These are phyloP conservation scores for Chaetomium olivaceum DNA, from an alignment of 2,329 filamentous ascomycete species.

Conservation along the genomic window DNA sequence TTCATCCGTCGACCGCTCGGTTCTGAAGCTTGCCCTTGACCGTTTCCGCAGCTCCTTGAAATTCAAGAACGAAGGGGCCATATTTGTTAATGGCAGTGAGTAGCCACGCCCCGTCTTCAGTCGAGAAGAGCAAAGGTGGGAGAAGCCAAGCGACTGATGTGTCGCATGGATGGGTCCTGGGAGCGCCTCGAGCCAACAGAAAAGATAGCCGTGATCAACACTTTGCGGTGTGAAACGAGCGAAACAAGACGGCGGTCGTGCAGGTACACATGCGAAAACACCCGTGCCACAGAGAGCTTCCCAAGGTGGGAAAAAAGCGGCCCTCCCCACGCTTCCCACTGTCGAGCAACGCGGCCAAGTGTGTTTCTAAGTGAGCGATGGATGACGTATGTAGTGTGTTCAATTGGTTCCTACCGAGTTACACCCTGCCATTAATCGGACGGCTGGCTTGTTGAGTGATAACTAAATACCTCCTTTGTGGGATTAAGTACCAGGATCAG, in stretches of 20 bases:
- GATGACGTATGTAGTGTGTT: constrained; percentile 20
- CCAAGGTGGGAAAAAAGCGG: neutral
- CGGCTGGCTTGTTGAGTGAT: constrained; percentile 8
- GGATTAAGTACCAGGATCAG: neutral
- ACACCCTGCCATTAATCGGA: constrained; percentile 8
- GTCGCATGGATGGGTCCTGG: neutral
- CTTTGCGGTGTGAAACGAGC: constrained; percentile 12
- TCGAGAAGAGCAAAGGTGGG: neutral
- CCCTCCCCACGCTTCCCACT: neutral
- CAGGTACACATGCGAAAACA: neutral
- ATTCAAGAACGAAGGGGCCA: constrained; percentile 67
- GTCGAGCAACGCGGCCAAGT: constrained; percentile 10
- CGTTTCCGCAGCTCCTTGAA: constrained; percentile 72
- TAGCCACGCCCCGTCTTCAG: neutral
- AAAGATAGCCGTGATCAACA: constrained; percentile 2
- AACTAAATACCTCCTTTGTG: neutral
- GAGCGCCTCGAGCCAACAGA: neutral
- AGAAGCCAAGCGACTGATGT: neutral
- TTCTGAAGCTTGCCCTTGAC: constrained; percentile 73
- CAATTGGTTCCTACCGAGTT: constrained; percentile 16
- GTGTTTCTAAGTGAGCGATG: constrained; percentile 1
- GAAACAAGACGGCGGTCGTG: neutral
- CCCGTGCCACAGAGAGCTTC: neutral
- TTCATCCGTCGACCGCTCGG: constrained; percentile 61
- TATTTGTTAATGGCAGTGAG: constrained; percentile 35